These are phyloP conservation scores for Fusarium sp. DNA, from an alignment of 2,329 filamentous ascomycete genomes.

Conservation along the genomic window DNA sequence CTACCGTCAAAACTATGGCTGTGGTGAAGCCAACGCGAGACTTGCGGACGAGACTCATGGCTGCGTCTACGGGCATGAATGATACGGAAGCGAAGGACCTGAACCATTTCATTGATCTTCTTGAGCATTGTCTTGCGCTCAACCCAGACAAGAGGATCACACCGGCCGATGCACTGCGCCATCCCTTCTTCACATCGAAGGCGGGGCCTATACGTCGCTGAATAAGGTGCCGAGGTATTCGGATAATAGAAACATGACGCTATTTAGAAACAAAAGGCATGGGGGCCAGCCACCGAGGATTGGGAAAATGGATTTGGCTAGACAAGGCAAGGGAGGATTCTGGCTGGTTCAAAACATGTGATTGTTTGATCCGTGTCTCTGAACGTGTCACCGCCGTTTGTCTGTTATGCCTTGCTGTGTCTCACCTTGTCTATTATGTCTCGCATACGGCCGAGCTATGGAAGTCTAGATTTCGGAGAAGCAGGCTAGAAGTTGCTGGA, in stretches of 20 bases:
- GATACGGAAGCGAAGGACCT: slow-evolving; percentile 82
- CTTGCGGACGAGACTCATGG: slow-evolving; percentile 82
- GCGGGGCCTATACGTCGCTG: slow-evolving; percentile 46
- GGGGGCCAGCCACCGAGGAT: slow-evolving; percentile 7
- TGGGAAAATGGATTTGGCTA: slow-evolving; percentile 26
- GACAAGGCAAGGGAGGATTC: slow-evolving; percentile 32
- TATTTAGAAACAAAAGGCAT: slow-evolving; percentile 20
- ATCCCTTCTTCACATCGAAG: slow-evolving; percentile 80
- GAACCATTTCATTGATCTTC: slow-evolving; percentile 84
- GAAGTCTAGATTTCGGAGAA: slow-evolving; percentile 20
- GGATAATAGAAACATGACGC: slow-evolving; percentile 17
- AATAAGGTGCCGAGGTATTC: slow-evolving; percentile 9
- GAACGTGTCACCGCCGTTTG: slow-evolving; percentile 36
- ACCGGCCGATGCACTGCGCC: slow-evolving; percentile 85
- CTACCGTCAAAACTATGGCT: slow-evolving; percentile 73
- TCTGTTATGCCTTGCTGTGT: slow-evolving; percentile 37
- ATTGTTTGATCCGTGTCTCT: slow-evolving; percentile 28
- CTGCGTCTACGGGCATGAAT: slow-evolving; percentile 78
- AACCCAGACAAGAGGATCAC: slow-evolving; percentile 95
- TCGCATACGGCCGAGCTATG: slow-evolving; percentile 14
- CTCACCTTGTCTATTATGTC: slow-evolving; percentile 30
- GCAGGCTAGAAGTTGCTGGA: slow-evolving; percentile 23
- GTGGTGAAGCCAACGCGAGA: slow-evolving; percentile 83
- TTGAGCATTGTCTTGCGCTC: slow-evolving; percentile 88
- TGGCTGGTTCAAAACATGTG: slow-evolving; percentile 24